Evolutionary conservation across 345 rosid genomes (phyloP), one percentile per base, ranked within the genome.

Genomic region (Stellera chamaejasme): DNA sequence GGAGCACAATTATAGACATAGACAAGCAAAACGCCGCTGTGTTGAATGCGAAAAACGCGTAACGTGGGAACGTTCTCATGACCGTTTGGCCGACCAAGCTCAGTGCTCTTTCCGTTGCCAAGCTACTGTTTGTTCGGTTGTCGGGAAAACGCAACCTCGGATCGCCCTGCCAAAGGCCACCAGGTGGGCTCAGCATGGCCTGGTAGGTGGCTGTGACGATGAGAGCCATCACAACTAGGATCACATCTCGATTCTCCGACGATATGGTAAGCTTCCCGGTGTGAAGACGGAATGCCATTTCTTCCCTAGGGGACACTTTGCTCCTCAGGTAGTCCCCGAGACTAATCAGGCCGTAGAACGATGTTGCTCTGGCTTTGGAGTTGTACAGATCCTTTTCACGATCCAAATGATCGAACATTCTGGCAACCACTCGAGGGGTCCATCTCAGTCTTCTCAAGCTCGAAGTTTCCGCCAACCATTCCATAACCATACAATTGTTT

Each of bases 171-270:
- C 70, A 54, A 27, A 11, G 60, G 1, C 80, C 75, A 0, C 70
- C 70, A 0, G 73, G 70, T 42, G 73, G 79, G 42, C 65, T 65
- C 2, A 75, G 52, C 13, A 48, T 63, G 10, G 72, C 72, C 3
- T 76, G 73, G 64, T 72, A 72, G 3, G 81, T 69, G 43, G 75
- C 64, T 19, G 71, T 72, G 2, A 43, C 72, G 51, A 76, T 66
- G 55, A 76, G 52, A 47, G 72, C n/a, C 47, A 68, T 72, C 53
- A 76, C 75, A 26, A 69, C 70, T 26, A 76, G 68, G 4, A 70
- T 46, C 3, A 19, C 43, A 27, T 6, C 45, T 8, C 60, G 44
- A 15, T 25, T 2, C 39, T 58, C 66, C 2, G 9, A 50, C 0
- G 7, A 0, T 0, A 48, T 13, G 28, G 8, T 44, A 13, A 7